Base-by-base conservation (phyloP, 306 rosid genomes). In the Mucuna pruriens region DNA sequence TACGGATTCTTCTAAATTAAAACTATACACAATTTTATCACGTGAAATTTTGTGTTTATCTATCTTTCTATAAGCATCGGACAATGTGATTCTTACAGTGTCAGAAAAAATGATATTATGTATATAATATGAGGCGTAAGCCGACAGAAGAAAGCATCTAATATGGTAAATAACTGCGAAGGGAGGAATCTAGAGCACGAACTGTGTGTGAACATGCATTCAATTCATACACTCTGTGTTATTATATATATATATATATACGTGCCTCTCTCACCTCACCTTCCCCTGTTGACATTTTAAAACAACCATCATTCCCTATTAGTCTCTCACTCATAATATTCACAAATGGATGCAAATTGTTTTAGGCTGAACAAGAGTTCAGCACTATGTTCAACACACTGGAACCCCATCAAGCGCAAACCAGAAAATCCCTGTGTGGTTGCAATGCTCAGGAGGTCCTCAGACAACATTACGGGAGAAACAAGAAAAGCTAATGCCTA, bases 271-370 rank as follows among this genome's bases (percentile, higher is more conserved):
- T 62, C 62, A 29, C 23, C 20, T 52, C n/a, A n/a, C n/a, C 31
- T 26, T 11, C 45, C 19, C 3, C 45, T 25, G 7, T 54, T 13
- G 1, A 65, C 49, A 71, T 34, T 17, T 12, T n/a, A 36, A 51
- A 34, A 36, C 77, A 65, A 42, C 7, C 46, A 11, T 11, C 58
- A 62, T 40, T 71, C 61, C 46, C 33, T 58, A 9, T 72, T 67
- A 54, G 38, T 82, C 66, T 65, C 42, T 44, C 71, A 63, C 75
- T 60, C 80, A 4, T 6, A 25, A 40, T 25, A 62, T 45, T 22
- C 55, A 62, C 5, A 80, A 48, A 95, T 95, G 99, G 99, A 91
- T 76, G 76, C 88, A 51, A 88, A 87, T 36, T 51, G 81, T 65
- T 40, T 84, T 17, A 46, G 76, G 8, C 82, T 68, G 22, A 83